These are phyloP conservation scores for Sphaerostilbella broomeana DNA, from an alignment of 2,329 filamentous ascomycete species.

Conservation along the genomic window DNA sequence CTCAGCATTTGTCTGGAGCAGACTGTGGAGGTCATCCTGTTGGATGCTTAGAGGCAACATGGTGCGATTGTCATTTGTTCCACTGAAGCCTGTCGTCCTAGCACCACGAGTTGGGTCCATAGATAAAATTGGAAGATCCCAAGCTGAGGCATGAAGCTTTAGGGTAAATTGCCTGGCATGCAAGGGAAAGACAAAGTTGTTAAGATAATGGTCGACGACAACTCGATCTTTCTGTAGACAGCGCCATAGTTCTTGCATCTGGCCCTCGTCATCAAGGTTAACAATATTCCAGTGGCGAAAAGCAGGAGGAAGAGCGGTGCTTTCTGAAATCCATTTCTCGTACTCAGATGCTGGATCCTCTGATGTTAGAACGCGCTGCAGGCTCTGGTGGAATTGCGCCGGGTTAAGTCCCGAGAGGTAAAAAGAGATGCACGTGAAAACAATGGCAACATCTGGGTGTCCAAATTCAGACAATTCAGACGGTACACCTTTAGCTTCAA, in stretches of 20 bases:
- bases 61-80: slow-evolving; percentile 59
- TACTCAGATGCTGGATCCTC: slow-evolving; percentile 54
- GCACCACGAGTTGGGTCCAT: neutral
- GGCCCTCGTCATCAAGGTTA: slow-evolving; percentile 50
- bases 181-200: slow-evolving; percentile 57
- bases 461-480: slow-evolving; percentile 58
- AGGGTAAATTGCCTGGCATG: slow-evolving; percentile 58
- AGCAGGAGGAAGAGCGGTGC: slow-evolving; percentile 37
- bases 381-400: slow-evolving; percentile 40
- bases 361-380: slow-evolving; percentile 43
- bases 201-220: slow-evolving; percentile 54
- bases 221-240: slow-evolving; percentile 41
- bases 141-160: slow-evolving; percentile 60
- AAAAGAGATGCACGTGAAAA: slow-evolving; percentile 59
- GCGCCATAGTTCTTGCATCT: slow-evolving; percentile 45
- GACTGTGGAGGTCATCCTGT: slow-evolving; percentile 51
- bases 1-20: slow-evolving; percentile 56
- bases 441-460: slow-evolving; percentile 59
- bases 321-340: slow-evolving; percentile 39
- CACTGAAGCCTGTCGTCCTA: slow-evolving; percentile 62
- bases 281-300: slow-evolving; percentile 49
- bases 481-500: slow-evolving; percentile 41
- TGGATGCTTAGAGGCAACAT: slow-evolving; percentile 53
- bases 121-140: slow-evolving; percentile 55
- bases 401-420: slow-evolving; percentile 55